These are phyloP conservation scores for Penicillium silybi DNA, from an alignment of 495 filamentous ascomycete genomes.

Conservation along the genomic window DNA sequence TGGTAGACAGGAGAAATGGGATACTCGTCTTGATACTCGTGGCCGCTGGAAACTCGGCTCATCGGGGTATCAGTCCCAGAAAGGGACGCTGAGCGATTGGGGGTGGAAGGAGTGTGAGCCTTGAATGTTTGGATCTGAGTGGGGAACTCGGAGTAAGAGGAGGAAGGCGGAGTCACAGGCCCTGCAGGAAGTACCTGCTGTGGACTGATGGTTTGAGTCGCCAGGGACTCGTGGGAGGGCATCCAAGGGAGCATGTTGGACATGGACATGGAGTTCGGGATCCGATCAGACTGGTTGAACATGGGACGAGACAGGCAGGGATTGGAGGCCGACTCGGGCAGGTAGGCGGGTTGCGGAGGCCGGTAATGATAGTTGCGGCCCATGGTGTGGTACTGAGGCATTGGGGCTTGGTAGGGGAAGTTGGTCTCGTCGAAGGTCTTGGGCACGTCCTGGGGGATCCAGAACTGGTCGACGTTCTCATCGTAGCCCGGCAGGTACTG, in stretches of 20 bases:
- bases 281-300: constrained; percentile 38
- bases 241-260: constrained; percentile 42
- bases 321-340: constrained; percentile 42
- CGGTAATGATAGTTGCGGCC: constrained; percentile 37
- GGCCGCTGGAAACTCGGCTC: constrained; percentile 35
- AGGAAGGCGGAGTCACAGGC: constrained; percentile 40
- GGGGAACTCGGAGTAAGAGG: constrained; percentile 41
- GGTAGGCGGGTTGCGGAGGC: constrained; percentile 30
- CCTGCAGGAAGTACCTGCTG: constrained; percentile 29
- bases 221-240: constrained; percentile 33
- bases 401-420: constrained; percentile 35
- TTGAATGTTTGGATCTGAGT: constrained; percentile 35
- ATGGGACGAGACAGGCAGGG: constrained; percentile 44
- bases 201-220: constrained; percentile 41
- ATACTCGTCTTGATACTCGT: constrained; percentile 39
- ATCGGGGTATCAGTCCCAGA: constrained; percentile 39
- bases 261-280: constrained; percentile 43
- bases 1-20: constrained; percentile 36
- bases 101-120: constrained; percentile 40
- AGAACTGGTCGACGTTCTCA: constrained; percentile 43
- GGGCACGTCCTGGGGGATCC: constrained; percentile 37
- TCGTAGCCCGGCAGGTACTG: constrained; percentile 43
- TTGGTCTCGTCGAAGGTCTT: constrained; percentile 36
- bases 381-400: constrained; percentile 39
- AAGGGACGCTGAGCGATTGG: constrained; percentile 38